Evolutionary conservation across 352 stramenopile species (phyloP).

Genomic region (Phytophthora multivora): DNA sequence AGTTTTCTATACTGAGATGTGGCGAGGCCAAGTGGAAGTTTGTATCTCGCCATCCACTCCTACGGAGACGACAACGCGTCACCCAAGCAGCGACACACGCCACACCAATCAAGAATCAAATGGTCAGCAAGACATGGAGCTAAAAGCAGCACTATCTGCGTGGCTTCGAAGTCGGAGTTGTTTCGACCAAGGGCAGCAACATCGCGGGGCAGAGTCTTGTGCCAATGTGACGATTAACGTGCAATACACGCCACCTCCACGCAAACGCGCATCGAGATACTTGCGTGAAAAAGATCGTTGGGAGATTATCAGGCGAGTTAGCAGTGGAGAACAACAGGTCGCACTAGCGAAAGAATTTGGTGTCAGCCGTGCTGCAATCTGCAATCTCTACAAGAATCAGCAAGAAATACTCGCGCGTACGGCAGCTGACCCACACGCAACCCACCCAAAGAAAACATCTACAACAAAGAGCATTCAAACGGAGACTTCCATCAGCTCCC

Average conservation of each 20-base stretch:
- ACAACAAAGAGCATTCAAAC: too few relatives aligned
- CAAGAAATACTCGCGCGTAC: conserved; percentile 30
- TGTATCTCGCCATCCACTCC: too few relatives aligned
- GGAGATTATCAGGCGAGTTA: conserved; percentile 28
- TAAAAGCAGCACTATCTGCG: too few relatives aligned
- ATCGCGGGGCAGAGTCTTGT: background rate
- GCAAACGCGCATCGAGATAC: conserved; percentile 13
- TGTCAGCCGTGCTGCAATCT: conserved; percentile 47
- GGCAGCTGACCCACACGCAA: conserved; percentile 5
- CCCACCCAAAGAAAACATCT: conserved; percentile 7
- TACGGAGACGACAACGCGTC: too few relatives aligned
- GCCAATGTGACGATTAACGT: background rate
- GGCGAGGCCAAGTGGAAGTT: too few relatives aligned
- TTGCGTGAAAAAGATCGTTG: conserved; percentile 1
- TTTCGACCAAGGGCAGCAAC: too few relatives aligned
- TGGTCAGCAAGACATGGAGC: too few relatives aligned
- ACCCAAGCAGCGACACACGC: too few relatives aligned
- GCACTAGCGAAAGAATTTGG: conserved; percentile 45
- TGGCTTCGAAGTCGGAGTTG: too few relatives aligned
- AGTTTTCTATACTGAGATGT: too few relatives aligned
- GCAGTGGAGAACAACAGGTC: conserved; percentile 43
- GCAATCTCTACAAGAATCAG: conserved; percentile 54
- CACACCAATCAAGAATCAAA: too few relatives aligned
- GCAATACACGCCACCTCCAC: background rate
- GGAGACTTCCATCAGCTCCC: too few relatives aligned